Evolutionary conservation across 352 stramenopile species (phyloP), one percentile per base, ranked within the genome.

Genomic region (Globisporangium paroecandrum): DNA sequence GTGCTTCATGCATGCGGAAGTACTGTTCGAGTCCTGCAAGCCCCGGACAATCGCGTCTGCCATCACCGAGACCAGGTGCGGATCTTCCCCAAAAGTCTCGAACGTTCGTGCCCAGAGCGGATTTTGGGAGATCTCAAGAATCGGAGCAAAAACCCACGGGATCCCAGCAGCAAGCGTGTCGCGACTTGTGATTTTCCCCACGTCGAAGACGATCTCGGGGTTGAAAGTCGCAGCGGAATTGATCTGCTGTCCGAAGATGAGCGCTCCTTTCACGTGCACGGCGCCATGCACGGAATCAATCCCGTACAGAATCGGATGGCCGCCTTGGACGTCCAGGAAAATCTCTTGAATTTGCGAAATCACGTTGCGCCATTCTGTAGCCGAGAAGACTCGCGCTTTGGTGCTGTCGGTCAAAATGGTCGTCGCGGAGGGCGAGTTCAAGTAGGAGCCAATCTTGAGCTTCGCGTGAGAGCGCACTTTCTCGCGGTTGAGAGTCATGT

Each of bases 1-100:
- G 64, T 97, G 90, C 69, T 98, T 98, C 80, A 97, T 92, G 62
- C 90, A 97, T 12, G 91, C 89, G 9, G 90, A 86, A 4, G 81
- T 84, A 3, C 77, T 69, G 49, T 75, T 77, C 53, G 77, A 81
- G 58, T 71, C 77, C 69, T 98, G 92, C 36, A 98, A 80, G 4
- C 94, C 94, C 7, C 81, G 71, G 29, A 97, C 72, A 55, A 96
- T 84, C 3, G 80, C 79, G 41, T 82, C 72, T 1, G 81, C 91
- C 83, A 98, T 94, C 47, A 87, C 70, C 0, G 88, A 84, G 1
- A 90, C 90, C 7, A 98, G 32, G 36, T 91, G 68, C 7, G 91
- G 89, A 64, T 98, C 92, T 84, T 98, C 91, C 4, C 95, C 93
- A 77, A 98, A 98, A 12, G 93, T 98, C 74, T 98, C 95, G 65